A percentile compares a stretch with the other conserved stretches of the same genome.
phyloP scores from a whole-genome alignment of 2,329 filamentous ascomycete genomes.

The Helotiales sp. region DNA sequence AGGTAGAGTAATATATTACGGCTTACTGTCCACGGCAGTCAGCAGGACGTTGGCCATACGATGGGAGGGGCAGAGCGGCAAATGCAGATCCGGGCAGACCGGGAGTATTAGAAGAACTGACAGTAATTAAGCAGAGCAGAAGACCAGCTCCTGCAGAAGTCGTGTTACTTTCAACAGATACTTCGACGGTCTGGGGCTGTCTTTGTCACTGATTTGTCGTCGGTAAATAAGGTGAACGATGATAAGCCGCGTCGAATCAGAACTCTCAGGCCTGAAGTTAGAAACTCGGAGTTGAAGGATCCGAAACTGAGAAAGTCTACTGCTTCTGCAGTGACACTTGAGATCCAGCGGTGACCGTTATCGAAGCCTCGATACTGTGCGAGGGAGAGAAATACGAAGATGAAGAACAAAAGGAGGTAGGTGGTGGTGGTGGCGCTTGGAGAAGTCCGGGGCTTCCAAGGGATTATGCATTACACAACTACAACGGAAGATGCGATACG shows the following conservation, averaged over 20 bases:
- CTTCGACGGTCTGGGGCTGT: background rate
- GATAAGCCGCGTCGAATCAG: background rate
- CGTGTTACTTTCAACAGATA: slow-evolving; percentile 4
- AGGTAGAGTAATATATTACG: slow-evolving; percentile 10
- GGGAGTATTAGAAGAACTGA: slow-evolving; percentile 5
- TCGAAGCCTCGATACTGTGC: background rate
- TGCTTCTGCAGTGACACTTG: background rate
- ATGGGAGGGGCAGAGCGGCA: background rate
- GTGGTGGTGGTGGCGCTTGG: background rate
- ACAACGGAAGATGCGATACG: background rate
- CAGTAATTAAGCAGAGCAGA: slow-evolving; percentile 31
- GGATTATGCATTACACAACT: background rate
- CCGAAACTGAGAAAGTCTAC: background rate
- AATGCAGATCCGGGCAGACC: background rate
- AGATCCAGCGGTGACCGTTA: background rate
- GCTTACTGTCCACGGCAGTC: slow-evolving; percentile 12
- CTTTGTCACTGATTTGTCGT: slow-evolving; percentile 16
- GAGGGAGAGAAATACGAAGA: background rate
- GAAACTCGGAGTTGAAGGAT: background rate
- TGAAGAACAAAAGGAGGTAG: background rate
- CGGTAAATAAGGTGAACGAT: background rate
- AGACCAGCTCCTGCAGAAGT: slow-evolving; percentile 38
- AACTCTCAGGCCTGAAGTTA: background rate
- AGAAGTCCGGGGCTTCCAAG: slow-evolving; percentile 1
- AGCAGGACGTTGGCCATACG: slow-evolving; percentile 6